These are phyloP conservation scores for Gnomoniopsis sp. DNA, from an alignment of 2,329 filamentous ascomycete species.

Conservation along the genomic window DNA sequence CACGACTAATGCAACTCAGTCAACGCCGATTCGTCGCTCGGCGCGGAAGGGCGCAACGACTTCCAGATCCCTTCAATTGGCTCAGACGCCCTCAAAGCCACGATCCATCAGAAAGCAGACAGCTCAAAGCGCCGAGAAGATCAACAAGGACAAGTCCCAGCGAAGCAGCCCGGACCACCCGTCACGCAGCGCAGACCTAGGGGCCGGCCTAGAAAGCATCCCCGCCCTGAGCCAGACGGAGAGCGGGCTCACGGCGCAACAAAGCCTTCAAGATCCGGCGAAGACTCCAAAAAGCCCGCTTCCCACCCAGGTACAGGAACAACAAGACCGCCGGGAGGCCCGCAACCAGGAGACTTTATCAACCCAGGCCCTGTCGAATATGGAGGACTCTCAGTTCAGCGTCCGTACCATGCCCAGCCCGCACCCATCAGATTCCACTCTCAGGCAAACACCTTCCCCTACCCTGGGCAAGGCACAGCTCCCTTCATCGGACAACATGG, in stretches of 20 bases:
- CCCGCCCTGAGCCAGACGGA: background rate
- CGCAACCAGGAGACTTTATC: background rate
- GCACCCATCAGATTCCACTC: background rate
- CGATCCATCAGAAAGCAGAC: background rate
- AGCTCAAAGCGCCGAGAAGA: background rate
- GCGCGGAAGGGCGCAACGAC: background rate
- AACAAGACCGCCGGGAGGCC: background rate
- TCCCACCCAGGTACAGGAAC: background rate
- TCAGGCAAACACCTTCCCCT: background rate
- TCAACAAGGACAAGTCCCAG: background rate
- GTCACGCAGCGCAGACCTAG: background rate
- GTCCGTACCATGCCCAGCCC: background rate
- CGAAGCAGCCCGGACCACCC: background rate
- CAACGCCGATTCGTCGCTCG: constrained; percentile 22
- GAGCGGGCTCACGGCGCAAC: background rate
- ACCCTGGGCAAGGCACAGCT: background rate
- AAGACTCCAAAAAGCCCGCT: background rate
- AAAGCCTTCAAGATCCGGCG: constrained; percentile 5
- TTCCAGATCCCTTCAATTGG: background rate
- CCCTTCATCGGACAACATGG: background rate
- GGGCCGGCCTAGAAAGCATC: constrained; percentile 7
- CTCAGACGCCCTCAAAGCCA: background rate
- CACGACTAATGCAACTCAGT: constrained; percentile 31
- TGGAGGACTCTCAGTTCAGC: background rate
- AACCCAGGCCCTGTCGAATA: background rate